phyloP scores from a whole-genome alignment of 371 early-diverging fungal genomes.

The Circinella umbellata region DNA sequence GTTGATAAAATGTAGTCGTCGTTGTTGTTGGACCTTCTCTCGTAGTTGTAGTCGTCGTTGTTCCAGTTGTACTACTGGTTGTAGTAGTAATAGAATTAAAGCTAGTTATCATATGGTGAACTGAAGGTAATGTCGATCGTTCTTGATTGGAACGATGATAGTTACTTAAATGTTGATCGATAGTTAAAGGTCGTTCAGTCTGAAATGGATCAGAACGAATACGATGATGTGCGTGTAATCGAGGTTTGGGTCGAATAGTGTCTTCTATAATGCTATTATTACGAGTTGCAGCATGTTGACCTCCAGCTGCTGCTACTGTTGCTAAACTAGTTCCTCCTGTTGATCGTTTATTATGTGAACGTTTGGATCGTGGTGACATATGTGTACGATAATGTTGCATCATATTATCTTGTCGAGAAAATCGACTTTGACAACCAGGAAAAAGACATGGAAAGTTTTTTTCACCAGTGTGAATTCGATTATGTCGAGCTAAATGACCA shows the following conservation, averaged over 20 bases:
- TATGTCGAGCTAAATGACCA: constrained; percentile 88
- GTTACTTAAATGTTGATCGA: constrained; percentile 47
- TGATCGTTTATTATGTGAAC: constrained; percentile 45
- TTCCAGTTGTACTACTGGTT: background rate
- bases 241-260: constrained; percentile 33
- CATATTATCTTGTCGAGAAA: constrained; percentile 92
- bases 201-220: constrained; percentile 43
- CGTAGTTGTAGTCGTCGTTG: background rate
- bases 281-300: too few relatives aligned
- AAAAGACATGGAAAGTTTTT: constrained; percentile 87
- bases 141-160: constrained; percentile 26
- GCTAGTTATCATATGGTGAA: background rate
- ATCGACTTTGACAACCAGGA: constrained; percentile 80
- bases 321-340: background rate
- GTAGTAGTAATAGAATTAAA: background rate
- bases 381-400: constrained; percentile 90
- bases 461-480: constrained; percentile 91
- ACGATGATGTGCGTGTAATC: constrained; percentile 49
- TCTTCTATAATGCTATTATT: constrained; percentile 1
- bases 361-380: constrained; percentile 75
- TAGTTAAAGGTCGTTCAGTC: constrained; percentile 46
- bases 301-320: too few relatives aligned
- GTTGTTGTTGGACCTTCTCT: constrained; percentile 1
- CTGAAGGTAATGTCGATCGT: background rate
- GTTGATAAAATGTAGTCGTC: constrained; percentile 21